Base-by-base conservation (phyloP, 2,329 filamentous ascomycete species). In the Talaromyces albobiverticillius region DNA sequence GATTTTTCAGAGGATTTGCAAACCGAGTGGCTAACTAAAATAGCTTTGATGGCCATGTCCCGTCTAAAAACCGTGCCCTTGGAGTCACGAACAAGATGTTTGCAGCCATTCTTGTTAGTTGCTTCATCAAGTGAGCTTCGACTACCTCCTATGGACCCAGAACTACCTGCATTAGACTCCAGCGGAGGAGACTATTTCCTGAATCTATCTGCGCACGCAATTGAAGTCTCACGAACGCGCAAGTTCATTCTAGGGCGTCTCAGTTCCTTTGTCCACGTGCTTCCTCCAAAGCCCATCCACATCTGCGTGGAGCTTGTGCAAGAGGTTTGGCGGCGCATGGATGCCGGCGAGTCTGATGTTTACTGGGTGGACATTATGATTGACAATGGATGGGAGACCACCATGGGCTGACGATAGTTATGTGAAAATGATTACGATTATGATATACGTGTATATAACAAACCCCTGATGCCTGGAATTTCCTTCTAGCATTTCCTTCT, bases 281-380 rank as follows among this genome's bases (percentile, higher is more conserved):
- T 82, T 34, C 79, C 80, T 2, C 77, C 78, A 22, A 80, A 81
- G 54, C 79, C 79, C 16, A 72, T 82, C 43, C 64, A 72, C 55
- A 73, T 76, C 25, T 78, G 79, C 62, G 65, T 81, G 13, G 69
- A 76, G 36, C 66, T 82, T 10, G 75, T 82, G 31, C 72, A 75
- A 53, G 79, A 81, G 64, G 78, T 79, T 0, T 82, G 80, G 80
- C 67, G 69, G 43, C 68, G 76, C 51, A 72, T 80, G 61, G 80
- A 83, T 62, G 69, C 70, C 2, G 77, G 76, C 0, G 68, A 73
- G 13, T 13, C 53, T 6, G 70, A 77, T 25, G 70, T 73, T 3
- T 82, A 81, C 62, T 82, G 80, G 80, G 73, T 82, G 60, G 79
- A 82, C 61, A 73, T 82, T 5, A 79, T 81, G 76, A 77, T 80